Evolutionary conservation across 2,329 filamentous ascomycete species (phyloP), one percentile per base, ranked within the genome.

Genomic region (Elsinoe arachidis): DNA sequence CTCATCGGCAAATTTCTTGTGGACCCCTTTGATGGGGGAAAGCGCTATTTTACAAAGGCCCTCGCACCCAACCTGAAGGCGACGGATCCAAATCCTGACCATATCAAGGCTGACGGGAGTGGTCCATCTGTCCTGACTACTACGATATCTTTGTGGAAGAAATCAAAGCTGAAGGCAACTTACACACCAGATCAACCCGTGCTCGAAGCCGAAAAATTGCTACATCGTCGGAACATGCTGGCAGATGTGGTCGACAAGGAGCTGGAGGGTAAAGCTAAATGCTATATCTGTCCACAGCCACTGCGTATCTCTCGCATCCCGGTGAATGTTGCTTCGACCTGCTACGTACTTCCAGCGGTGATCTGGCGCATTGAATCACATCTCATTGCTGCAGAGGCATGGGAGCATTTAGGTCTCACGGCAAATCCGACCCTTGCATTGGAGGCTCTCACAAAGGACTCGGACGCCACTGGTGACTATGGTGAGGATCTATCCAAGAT

Each of bases 381-480:
- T 58, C 76, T 97, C 3, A 88, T 97, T 61, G 83, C 86, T 0
- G 70, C 87, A 0, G 92, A 99, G 61, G 87, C 85, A 0, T 90
- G 85, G 62, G 69, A 78, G 1, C 69, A 81, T 15, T 72, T 96
- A 0, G 79, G 78, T 2, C 75, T 97, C 0, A 66, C 78, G 0
- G 79, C 95, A 12, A 75, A 77, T 0, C 80, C 88, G 0, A 77
- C 80, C 1, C 75, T 95, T 26, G 91, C 91, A 0, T 76, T 99
- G 0, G 91, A 96, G 67, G 90, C 93, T 0, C 76, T 96, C 58
- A 99, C 93, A 0, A 96, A 99, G 67, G 89, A 96, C 65, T 91
- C 87, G 0, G 88, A 95, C 63, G 91, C 91, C 62, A 85, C 84
- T 0, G 86, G 87, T 6, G 88, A 95, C 37, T 81, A 89, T 60